These are phyloP conservation scores for Mantamonas sphyraenae DNA, from an alignment of 78 protist genomes.

Conservation along the genomic window DNA sequence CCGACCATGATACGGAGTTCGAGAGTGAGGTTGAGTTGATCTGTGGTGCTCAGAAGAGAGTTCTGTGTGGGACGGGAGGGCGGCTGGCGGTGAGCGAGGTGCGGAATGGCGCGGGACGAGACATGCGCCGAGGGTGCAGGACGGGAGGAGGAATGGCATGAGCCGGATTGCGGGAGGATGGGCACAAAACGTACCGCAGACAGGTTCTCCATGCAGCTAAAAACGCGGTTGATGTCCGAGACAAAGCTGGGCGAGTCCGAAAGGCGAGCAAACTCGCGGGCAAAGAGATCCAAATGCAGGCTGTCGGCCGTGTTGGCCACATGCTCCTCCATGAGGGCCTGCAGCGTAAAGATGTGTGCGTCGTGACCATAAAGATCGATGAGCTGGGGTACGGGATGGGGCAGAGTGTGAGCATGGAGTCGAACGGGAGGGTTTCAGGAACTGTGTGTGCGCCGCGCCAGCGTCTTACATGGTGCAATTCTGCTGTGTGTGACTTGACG, in stretches of 20 bases:
- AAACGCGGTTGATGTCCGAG: background rate
- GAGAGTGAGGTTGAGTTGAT: background rate
- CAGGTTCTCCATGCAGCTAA: background rate
- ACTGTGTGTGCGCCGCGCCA: background rate
- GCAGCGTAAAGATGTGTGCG: background rate
- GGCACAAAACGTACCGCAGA: too few relatives aligned
- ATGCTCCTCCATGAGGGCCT: slow-evolving; percentile 1
- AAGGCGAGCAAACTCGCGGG: background rate
- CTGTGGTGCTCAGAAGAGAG: too few relatives aligned
- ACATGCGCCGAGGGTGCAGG: too few relatives aligned
- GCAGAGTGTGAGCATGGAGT: background rate
- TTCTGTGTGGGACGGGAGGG: too few relatives aligned
- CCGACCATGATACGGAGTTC: background rate
- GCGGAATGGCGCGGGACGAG: too few relatives aligned
- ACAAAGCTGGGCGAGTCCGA: background rate
- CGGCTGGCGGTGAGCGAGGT: too few relatives aligned
- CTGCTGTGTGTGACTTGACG: background rate
- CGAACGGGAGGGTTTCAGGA: background rate
- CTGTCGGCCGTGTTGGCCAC: background rate
- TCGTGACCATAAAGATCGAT: slow-evolving; percentile 10
- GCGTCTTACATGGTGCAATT: background rate
- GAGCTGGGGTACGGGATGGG: background rate
- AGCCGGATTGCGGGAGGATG: too few relatives aligned
- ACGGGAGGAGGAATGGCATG: too few relatives aligned
- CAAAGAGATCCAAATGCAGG: background rate